phyloP scores from a whole-genome alignment of 2,329 filamentous ascomycete species.

The Phoma sp. region DNA sequence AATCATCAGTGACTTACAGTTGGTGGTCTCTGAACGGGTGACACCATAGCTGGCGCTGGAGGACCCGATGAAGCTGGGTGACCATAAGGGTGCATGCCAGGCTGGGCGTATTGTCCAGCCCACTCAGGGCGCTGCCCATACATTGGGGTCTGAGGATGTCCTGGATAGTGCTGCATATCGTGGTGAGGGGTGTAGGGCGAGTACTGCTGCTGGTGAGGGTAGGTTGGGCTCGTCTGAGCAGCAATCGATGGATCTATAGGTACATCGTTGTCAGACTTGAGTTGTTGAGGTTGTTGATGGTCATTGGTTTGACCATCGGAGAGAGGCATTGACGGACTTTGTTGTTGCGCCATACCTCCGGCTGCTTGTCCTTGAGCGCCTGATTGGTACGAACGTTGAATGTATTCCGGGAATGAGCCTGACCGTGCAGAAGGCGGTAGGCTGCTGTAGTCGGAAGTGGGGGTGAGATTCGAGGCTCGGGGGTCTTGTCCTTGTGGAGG shows the following conservation, averaged over 20 bases:
- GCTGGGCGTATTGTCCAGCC: slow-evolving; percentile 63
- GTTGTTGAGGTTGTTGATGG: slow-evolving; percentile 69
- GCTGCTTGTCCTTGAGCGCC: slow-evolving; percentile 74
- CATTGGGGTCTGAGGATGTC: slow-evolving; percentile 64
- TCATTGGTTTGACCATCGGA: slow-evolving; percentile 75
- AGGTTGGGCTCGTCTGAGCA: slow-evolving; percentile 89
- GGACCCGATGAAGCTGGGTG: slow-evolving; percentile 65
- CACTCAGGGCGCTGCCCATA: slow-evolving; percentile 75
- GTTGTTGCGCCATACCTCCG: slow-evolving; percentile 97
- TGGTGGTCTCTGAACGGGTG: slow-evolving; percentile 66
- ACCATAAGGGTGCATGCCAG: slow-evolving; percentile 50
- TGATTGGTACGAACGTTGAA: slow-evolving; percentile 80
- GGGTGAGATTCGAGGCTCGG: slow-evolving; percentile 76
- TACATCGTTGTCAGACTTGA: slow-evolving; percentile 95
- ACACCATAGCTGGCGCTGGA: slow-evolving; percentile 62
- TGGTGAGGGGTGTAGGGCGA: slow-evolving; percentile 85
- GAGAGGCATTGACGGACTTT: slow-evolving; percentile 94
- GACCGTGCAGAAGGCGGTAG: slow-evolving; percentile 79
- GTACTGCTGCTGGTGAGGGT: slow-evolving; percentile 79
- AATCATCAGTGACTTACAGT: slow-evolving; percentile 58
- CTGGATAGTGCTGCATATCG: slow-evolving; percentile 81
- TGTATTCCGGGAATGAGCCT: slow-evolving; percentile 84
- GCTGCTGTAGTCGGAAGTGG: slow-evolving; percentile 86
- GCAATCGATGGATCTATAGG: slow-evolving; percentile 99
- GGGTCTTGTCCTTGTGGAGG: slow-evolving; percentile 77